Conservation (phyloP, 495 filamentous ascomycete genomes). For the Aspergillus ostianus region DNA sequence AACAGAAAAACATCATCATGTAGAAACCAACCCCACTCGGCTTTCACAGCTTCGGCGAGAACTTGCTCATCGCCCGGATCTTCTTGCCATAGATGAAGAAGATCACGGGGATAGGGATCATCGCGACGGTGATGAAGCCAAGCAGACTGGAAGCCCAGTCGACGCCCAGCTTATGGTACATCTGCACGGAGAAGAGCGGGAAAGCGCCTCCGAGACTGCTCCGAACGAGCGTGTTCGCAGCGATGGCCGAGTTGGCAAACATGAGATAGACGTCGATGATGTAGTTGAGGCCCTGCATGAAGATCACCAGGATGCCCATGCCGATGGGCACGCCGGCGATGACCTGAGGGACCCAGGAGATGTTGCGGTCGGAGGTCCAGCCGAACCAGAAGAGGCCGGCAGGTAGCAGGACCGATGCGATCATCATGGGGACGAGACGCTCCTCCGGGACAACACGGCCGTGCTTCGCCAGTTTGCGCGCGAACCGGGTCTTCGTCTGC, state of each 20-base stretch:
- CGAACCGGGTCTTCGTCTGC: constrained; percentile 52
- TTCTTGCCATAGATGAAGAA: constrained; percentile 69
- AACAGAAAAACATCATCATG: not conserved
- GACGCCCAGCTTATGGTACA: constrained; percentile 63
- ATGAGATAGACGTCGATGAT: constrained; percentile 63
- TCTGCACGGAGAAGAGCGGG: constrained; percentile 60
- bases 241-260: constrained; percentile 60
- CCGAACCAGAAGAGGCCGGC: constrained; percentile 64
- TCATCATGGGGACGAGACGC: constrained; percentile 57
- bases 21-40: not conserved
- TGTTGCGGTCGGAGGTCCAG: constrained; percentile 51
- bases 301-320: constrained; percentile 54
- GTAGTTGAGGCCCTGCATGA: constrained; percentile 62
- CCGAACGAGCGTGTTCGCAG: constrained; percentile 67
- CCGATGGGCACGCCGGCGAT: constrained; percentile 52
- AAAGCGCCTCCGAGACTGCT: constrained; percentile 63
- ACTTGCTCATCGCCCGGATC: constrained; percentile 55
- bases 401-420: constrained; percentile 54
- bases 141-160: constrained; percentile 64
- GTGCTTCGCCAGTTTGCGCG: constrained; percentile 46
- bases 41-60: constrained; percentile 42
- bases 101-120: constrained; percentile 68
- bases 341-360: constrained; percentile 49
- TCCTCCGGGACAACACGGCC: constrained; percentile 55
- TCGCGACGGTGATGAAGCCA: constrained; percentile 59